Conservation (phyloP, 106 monocot species). For the Vanilla planifolia region DNA sequence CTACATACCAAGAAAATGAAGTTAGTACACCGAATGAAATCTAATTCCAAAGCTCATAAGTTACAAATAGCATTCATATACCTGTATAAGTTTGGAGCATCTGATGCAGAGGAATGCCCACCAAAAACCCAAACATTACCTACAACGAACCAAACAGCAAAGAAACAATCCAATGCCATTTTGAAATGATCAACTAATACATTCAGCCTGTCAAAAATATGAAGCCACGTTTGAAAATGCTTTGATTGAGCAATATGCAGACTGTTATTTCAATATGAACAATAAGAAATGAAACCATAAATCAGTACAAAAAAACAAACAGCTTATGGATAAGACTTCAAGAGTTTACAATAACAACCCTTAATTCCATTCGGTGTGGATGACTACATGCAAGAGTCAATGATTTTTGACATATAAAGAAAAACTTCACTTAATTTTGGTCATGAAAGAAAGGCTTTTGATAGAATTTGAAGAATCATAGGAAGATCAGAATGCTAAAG, state of each 20-base stretch:
- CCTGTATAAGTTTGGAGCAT: constrained; percentile 87
- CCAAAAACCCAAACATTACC: constrained; percentile 91
- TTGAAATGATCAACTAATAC: constrained; percentile 58
- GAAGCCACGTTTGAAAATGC: background rate
- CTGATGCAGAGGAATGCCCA: constrained; percentile 51
- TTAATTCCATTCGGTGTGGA: too few relatives aligned
- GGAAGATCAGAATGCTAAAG: too few relatives aligned
- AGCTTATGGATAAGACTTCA: too few relatives aligned
- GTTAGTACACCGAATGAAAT: background rate
- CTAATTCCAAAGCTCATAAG: background rate
- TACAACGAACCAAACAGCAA: constrained; percentile 82
- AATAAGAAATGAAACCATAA: background rate
- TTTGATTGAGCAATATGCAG: background rate
- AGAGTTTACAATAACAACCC: too few relatives aligned
- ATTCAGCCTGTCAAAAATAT: constrained; percentile 40
- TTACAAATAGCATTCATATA: constrained; percentile 5
- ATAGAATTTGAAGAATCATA: too few relatives aligned
- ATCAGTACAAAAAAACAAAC: too few relatives aligned
- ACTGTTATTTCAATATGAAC: background rate
- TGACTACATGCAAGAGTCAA: too few relatives aligned
- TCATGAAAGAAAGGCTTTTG: too few relatives aligned
- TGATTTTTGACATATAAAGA: too few relatives aligned
- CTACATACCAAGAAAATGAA: constrained; percentile 19
- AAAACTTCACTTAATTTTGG: too few relatives aligned
- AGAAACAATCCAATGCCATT: constrained; percentile 74